phyloP scores from a whole-genome alignment of 805 yeast genomes.

The Priceomyces haplophilus region DNA sequence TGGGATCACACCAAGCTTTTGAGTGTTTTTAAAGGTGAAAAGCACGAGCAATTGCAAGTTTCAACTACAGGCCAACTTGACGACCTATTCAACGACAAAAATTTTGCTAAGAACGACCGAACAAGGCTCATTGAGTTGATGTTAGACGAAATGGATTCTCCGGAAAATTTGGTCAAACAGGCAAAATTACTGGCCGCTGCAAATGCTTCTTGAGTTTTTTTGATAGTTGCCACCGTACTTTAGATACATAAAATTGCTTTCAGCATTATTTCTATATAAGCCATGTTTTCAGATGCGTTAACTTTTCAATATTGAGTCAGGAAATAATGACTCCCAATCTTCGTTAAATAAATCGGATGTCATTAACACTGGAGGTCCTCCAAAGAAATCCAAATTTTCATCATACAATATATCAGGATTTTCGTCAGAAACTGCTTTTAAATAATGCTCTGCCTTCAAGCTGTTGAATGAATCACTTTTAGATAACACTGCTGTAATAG shows the following conservation, averaged over 20 bases:
- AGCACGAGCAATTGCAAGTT: constrained; percentile 26
- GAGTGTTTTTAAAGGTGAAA: constrained; percentile 29
- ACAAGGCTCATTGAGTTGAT: constrained; percentile 36
- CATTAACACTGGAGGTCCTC: constrained; percentile 54
- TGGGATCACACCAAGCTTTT: constrained; percentile 36
- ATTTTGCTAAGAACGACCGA: constrained; percentile 28
- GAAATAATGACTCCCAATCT: constrained; percentile 51
- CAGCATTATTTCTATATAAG: too few relatives aligned
- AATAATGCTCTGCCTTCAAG: neutral
- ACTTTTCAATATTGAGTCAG: constrained; percentile 38
- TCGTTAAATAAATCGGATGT: constrained; percentile 46
- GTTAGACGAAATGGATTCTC: constrained; percentile 38
- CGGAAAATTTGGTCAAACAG: constrained; percentile 33
- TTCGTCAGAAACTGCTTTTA: constrained; percentile 10
- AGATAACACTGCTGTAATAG: neutral
- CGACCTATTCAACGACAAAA: constrained; percentile 21
- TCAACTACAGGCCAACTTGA: constrained; percentile 25
- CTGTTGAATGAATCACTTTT: neutral
- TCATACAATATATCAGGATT: constrained; percentile 21
- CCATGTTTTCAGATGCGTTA: neutral
- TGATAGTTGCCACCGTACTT: too few relatives aligned
- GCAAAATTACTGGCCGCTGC: constrained; percentile 30
- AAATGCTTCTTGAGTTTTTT: constrained; percentile 13
- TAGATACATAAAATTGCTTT: too few relatives aligned
- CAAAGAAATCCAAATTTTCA: constrained; percentile 39